A percentile compares a stretch with the other conserved stretches of the same genome.
Evolutionary conservation across 371 early-diverging fungal genomes (phyloP).

Genomic region (Paraphysoderma sedebokerense): DNA sequence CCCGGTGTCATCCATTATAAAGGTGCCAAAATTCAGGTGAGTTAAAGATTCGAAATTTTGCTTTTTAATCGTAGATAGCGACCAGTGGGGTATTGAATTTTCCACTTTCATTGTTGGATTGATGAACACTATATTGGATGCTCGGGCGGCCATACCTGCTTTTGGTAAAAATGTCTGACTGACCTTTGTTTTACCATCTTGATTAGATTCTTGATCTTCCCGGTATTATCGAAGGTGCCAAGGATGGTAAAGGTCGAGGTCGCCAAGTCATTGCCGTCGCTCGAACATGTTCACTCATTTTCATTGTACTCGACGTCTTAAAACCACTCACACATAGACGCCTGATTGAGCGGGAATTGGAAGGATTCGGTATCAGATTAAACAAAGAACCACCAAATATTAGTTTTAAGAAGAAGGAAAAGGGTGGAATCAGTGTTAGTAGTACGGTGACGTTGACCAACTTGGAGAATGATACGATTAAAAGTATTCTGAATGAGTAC

Average conservation of each 20-base stretch:
- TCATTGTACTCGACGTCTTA: constrained; percentile 90
- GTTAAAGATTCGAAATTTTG: constrained; percentile 26
- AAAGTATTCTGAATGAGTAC: constrained; percentile 80
- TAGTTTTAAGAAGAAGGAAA: constrained; percentile 89
- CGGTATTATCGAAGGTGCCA: constrained; percentile 99
- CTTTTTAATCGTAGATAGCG: constrained; percentile 25
- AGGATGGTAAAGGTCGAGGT: constrained; percentile 99
- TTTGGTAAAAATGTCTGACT: too few species aligned
- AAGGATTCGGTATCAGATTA: constrained; percentile 96
- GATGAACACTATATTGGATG: constrained; percentile 58
- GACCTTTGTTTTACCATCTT: constrained; percentile 88
- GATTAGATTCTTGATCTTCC: constrained; percentile 77
- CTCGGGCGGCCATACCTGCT: too few species aligned
- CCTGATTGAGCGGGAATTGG: constrained; percentile 92
- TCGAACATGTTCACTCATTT: constrained; percentile 89
- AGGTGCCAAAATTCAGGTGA: constrained; percentile 94
- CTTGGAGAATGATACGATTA: constrained; percentile 67
- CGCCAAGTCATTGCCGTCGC: constrained; percentile 95
- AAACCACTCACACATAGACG: constrained; percentile 18
- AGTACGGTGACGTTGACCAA: constrained; percentile 71
- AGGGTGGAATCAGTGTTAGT: constrained; percentile 84
- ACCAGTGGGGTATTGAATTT: constrained; percentile 33
- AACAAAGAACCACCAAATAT: constrained; percentile 87
- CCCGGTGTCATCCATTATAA: constrained; percentile 94
- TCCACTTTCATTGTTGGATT: constrained; percentile 54